phyloP scores from a whole-genome alignment of 75 land plant genomes.

The Cryptomeria japonica region DNA sequence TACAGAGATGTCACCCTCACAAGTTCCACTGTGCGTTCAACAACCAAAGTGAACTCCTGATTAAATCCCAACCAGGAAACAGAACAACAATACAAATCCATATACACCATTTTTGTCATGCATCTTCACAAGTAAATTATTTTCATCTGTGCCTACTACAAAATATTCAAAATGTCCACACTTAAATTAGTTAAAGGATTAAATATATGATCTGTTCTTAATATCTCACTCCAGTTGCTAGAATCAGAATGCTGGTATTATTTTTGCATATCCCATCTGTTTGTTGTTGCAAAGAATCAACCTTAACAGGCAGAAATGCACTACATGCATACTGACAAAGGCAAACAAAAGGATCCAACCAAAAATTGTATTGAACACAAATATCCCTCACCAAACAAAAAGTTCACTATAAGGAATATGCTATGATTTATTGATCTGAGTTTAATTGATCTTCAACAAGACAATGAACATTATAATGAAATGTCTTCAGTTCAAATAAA shows the following conservation, averaged over 20 bases:
- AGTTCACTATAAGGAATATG: too few species aligned
- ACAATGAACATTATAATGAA: too few species aligned
- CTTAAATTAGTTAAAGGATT: background rate
- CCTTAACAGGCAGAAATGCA: background rate
- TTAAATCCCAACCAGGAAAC: background rate
- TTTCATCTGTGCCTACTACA: background rate
- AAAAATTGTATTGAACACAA: background rate
- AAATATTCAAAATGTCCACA: background rate
- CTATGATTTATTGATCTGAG: too few species aligned
- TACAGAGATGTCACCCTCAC: constrained; percentile 66
- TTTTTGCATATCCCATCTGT: background rate
- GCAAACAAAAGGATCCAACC: background rate
- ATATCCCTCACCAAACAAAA: background rate
- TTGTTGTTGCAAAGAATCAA: background rate
- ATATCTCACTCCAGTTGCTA: background rate
- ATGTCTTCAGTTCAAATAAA: too few species aligned
- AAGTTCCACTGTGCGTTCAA: constrained; percentile 63
- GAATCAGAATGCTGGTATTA: background rate
- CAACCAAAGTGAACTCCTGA: background rate
- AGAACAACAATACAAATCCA: background rate
- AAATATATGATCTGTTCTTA: background rate
- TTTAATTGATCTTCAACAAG: too few species aligned
- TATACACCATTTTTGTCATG: background rate
- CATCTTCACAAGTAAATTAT: background rate
- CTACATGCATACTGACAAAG: background rate